phyloP scores from a whole-genome alignment of 805 yeast genomes.

The Nakazawaea holstii region DNA sequence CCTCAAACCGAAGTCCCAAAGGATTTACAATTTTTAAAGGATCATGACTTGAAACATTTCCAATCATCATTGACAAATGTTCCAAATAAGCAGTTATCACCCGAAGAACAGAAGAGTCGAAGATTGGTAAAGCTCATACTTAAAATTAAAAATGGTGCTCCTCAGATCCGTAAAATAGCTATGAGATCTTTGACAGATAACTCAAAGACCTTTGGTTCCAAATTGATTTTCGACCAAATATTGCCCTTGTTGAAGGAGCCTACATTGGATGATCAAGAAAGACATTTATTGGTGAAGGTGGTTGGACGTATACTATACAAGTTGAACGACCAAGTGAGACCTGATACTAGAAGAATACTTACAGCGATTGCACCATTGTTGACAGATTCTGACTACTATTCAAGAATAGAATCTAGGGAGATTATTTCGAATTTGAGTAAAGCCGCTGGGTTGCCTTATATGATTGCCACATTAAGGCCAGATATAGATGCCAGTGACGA shows the following conservation, averaged over 20 bases:
- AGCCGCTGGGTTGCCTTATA: conserved; percentile 76
- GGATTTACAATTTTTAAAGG: conserved; percentile 65
- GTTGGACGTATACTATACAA: conserved; percentile 63
- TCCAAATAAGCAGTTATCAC: conserved; percentile 29
- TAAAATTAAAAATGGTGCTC: conserved; percentile 74
- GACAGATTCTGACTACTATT: conserved; percentile 71
- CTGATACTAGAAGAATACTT: conserved; percentile 67
- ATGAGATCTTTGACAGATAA: conserved; percentile 60
- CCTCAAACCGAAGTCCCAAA: conserved; percentile 49
- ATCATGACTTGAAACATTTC: conserved; percentile 68
- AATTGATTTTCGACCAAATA: conserved; percentile 59
- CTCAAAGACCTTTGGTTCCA: conserved; percentile 65
- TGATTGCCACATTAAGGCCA: conserved; percentile 75
- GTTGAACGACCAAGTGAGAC: conserved; percentile 60
- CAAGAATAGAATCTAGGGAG: conserved; percentile 76
- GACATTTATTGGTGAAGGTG: conserved; percentile 76
- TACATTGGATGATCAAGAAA: conserved; percentile 70
- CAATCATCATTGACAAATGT: conserved; percentile 39
- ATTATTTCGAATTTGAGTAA: conserved; percentile 68
- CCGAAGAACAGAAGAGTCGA: conserved; percentile 53
- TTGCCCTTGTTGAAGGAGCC: conserved; percentile 74
- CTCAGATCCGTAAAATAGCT: conserved; percentile 61
- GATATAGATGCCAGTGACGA: conserved; percentile 84
- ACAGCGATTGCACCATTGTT: conserved; percentile 74
- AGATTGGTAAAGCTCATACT: conserved; percentile 59